These are phyloP conservation scores for Cystobasidiopsis lactophilus DNA, from an alignment of 768 basidiomycete species.

Conservation along the genomic window DNA sequence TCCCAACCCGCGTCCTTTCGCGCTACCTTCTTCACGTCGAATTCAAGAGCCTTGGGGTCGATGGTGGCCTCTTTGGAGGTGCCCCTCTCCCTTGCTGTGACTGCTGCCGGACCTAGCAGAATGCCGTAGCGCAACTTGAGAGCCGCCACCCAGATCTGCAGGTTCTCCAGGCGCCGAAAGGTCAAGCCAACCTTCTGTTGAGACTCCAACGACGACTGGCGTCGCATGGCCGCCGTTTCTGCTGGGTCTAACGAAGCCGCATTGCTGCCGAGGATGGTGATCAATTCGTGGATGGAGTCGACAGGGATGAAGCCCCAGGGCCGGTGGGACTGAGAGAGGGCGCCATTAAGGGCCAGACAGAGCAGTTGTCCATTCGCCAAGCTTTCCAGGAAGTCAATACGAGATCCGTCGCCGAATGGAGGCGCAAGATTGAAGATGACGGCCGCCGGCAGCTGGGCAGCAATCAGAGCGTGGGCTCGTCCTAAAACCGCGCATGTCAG, in stretches of 20 bases:
- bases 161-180: conserved; percentile 64
- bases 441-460: conserved; percentile 36
- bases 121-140: conserved; percentile 62
- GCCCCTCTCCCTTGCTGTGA: conserved; percentile 19
- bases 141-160: conserved; percentile 69
- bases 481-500: conserved; percentile 26
- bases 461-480: conserved; percentile 42
- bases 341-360: conserved; percentile 57
- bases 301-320: conserved; percentile 72
- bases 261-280: conserved; percentile 55
- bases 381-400: conserved; percentile 34
- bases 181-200: conserved; percentile 46
- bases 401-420: conserved; percentile 19
- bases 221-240: conserved; percentile 37
- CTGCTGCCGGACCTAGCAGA: conserved; percentile 38
- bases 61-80: conserved; percentile 22
- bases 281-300: conserved; percentile 57
- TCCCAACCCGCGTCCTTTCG: conserved; percentile 60
- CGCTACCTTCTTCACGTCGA: conserved; percentile 54
- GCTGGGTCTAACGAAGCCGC: too few relatives aligned
- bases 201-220: conserved; percentile 23
- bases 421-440: conserved; percentile 29
- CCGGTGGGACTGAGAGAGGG: conserved; percentile 53
- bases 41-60: conserved; percentile 22
- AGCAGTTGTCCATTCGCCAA: conserved; percentile 53